Base-by-base conservation (phyloP, 1,284 basidiomycete species). In the Tilletia horrida region DNA sequence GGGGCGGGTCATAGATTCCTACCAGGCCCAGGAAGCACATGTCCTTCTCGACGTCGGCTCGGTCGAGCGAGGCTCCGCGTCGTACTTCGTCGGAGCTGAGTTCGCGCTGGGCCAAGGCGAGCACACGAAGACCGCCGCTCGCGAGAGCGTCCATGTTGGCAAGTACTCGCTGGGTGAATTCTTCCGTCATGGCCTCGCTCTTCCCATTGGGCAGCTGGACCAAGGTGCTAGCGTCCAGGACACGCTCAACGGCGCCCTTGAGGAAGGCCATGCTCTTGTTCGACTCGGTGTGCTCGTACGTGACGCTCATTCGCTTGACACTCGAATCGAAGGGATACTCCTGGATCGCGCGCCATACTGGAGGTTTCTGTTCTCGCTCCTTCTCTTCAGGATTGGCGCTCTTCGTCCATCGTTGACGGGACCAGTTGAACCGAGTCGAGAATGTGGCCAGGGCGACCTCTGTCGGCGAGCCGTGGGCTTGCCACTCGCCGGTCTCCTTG, bases 1-100 rank as follows among this genome's bases (percentile, higher is more conserved):
- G 85, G n/a, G 89, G 89, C 16, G 89, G 89, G 76, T 90, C 89
- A 73, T 81, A 80, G 67, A 90, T 87, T 64, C 88, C 89, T 13
- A 85, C 87, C 1, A 90, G 83, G 9, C 87, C 88, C 8, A 88
- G 82, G 82, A 91, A 87, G 6, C 83, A 83, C 76, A 89, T 86
- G 29, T 84, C 84, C 23, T 83, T 78, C 81, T 90, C 89, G 14
- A 88, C 85, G 1, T 86, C 84, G 57, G 85, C 85, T 31, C 88
- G 84, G 16, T 76, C 68, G 67, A 82, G 76, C 1, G 62, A 68
- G 61, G 76, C 76, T 67, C 63, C 63, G 9, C 84, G 68, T 42
- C 72, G 69, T 27, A 79, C 70, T 76, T 82, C 67, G 71, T 83
- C 43, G 74, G 83, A 31, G 81, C 78, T 64, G 70, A 84, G 71